Evolutionary conservation across 225 moss, liverwort and hornwort genomes (phyloP), one percentile per base, ranked within the genome.

Genomic region (Bryoerythrophyllum caledonicum): DNA sequence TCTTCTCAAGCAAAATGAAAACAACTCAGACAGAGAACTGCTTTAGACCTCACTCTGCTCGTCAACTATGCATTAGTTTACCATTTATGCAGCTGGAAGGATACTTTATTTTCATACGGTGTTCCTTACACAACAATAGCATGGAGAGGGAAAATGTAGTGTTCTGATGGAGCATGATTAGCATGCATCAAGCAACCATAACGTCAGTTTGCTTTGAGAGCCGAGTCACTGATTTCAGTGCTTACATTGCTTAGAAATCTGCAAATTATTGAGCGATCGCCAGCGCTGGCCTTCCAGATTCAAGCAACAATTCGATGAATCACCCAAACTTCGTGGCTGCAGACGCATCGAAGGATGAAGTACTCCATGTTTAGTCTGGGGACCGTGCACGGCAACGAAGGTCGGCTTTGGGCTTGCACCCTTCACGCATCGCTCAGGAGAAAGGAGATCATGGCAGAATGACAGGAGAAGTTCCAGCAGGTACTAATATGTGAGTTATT

Each of bases 101-200:
- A 6, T 0, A 12, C 25, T 54, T 13, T 28, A 35, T 14, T 44
- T 20, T 13, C 59, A 20, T 65, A 49, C n/a, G n/a, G n/a, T n/a
- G n/a, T n/a, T n/a, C n/a, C n/a, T n/a, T n/a, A n/a, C 71, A 65
- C 52, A 75, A 43, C 30, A 65, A 72, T 23, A 35, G 19, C 68
- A 63, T 48, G 56, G 56, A 62, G 55, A 55, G 26, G 35, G 34
- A 44, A 52, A 26, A 5, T 43, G 23, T 23, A 26, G n/a, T n/a
- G n/a, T n/a, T n/a, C n/a, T n/a, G n/a, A n/a, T n/a, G n/a, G n/a
- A 72, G 67, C 67, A 72, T n/a, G 67, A 52, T 54, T 10, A n/a
- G 44, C 32, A 19, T 25, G 54, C n/a, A 20, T 34, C 46, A 72
- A 77, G 72, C 67, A 67, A 72, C 40, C 67, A 77, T 16, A 67